A percentile compares a stretch with the other conserved stretches of the same genome.
phyloP scores from a whole-genome alignment of 345 rosid species.

The Geranium brycei region DNA sequence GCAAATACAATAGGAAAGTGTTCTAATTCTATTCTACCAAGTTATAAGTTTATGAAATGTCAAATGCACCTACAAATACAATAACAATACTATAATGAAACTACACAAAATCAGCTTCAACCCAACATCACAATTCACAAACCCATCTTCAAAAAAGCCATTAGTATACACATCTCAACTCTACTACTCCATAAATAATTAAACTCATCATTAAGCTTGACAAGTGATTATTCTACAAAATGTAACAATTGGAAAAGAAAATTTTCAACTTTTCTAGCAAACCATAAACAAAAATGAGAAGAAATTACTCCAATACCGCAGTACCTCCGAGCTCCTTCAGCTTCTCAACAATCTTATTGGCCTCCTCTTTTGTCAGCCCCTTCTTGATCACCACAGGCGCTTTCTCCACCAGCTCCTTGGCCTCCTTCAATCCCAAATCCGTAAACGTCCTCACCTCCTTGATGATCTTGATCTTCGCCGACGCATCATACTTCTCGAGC shows the following conservation, averaged over 20 bases:
- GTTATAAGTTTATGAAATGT: no score
- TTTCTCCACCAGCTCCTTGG: constrained; percentile 21
- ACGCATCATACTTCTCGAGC: constrained; percentile 71
- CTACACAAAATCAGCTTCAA: neutral
- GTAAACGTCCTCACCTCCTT: constrained; percentile 72
- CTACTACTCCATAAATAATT: neutral
- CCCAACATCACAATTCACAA: neutral
- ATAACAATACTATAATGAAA: no score
- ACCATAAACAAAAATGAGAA: neutral
- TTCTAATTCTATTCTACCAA: no score
- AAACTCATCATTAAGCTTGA: neutral
- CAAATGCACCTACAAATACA: no score
- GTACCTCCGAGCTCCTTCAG: constrained; percentile 61
- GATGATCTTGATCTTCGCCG: constrained; percentile 60
- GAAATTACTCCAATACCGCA: constrained; percentile 54
- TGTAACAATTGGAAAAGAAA: neutral
- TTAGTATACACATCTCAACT: neutral
- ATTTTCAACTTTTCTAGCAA: neutral
- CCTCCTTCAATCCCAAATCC: constrained; percentile 72
- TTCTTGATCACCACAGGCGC: constrained; percentile 63
- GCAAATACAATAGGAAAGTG: no score
- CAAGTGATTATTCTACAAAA: no score
- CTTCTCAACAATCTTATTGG: constrained; percentile 46
- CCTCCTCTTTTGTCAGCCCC: constrained; percentile 61
- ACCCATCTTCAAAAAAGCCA: no score